These are phyloP conservation scores for Pestalotiopsis sp. DNA, from an alignment of 2,329 filamentous ascomycete species.

Conservation along the genomic window DNA sequence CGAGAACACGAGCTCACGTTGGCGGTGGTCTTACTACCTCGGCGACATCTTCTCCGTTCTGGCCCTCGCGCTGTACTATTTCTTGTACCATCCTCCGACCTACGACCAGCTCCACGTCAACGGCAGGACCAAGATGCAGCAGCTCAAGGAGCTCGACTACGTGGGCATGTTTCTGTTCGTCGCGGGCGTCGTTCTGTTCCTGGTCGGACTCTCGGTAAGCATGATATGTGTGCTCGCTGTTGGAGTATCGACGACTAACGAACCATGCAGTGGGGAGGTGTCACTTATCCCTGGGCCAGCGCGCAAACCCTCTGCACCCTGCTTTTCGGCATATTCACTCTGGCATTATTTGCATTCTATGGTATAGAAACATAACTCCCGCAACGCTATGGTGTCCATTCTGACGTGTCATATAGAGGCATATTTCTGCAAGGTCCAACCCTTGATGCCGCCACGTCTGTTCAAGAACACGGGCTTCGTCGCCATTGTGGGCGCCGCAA, in stretches of 20 bases:
- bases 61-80: conserved; percentile 38
- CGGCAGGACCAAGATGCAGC: conserved; percentile 35
- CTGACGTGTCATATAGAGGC: conserved; percentile 20
- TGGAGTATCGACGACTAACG: not conserved
- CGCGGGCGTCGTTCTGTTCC: conserved; percentile 39
- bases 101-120: conserved; percentile 41
- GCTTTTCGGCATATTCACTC: conserved; percentile 35
- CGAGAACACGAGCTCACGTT: conserved; percentile 37
- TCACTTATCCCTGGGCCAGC: conserved; percentile 42
- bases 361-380: conserved; percentile 11
- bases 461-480: conserved; percentile 40
- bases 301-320: conserved; percentile 36
- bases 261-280: conserved; percentile 35
- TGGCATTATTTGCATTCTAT: conserved; percentile 37
- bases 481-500: conserved; percentile 38
- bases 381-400: not conserved
- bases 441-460: conserved; percentile 42
- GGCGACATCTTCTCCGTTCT: conserved; percentile 43
- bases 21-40: conserved; percentile 52
- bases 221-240: not conserved
- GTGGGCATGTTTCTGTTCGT: conserved; percentile 43
- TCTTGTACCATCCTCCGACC: conserved; percentile 48
- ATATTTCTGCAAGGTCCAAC: conserved; percentile 34
- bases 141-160: conserved; percentile 44
- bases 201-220: conserved; percentile 39